Evolutionary conservation across 441 rosid species (phyloP), one percentile per base, ranked within the genome.

Genomic region (Adansonia madagascariensis): DNA sequence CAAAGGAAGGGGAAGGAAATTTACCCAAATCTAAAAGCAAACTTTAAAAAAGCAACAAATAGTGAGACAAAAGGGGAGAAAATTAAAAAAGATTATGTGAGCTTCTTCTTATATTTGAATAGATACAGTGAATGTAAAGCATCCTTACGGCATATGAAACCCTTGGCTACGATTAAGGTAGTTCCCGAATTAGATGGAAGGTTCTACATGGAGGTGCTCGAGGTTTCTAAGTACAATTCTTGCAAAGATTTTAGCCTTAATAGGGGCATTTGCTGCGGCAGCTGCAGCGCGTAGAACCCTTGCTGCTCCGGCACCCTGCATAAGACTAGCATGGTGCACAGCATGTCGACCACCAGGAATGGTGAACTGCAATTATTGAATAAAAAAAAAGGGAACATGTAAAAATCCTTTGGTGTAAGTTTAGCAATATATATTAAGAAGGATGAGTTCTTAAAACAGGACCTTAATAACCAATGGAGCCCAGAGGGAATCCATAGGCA

Each of bases 291-390:
- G 94, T 71, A 95, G 86, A 65, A 90, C 90, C 49, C 99, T 81
- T n/a, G 94, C 89, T 35, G 94, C 97, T 81, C 97, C 98, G 1
- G 84, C 90, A 39, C 77, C 85, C 84, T 94, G 98, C 99, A 94
- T 90, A 11, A 95, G 94, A 78, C 87, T 88, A 6, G 97, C 95
- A 75, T 95, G 99, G 84, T 95, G 99, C 82, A 84, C 67, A 0
- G 98, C 98, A 78, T 95, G 98, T 31, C 98, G 90, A 20, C 98
- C 98, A 61, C 97, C 97, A 0, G 98, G 99, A 80, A 94, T 82
- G 1, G 99, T 92, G 81, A 95, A 94, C 99, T 95, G 91, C 75
- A 83, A 46, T 56, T 35, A 31, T 71, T 56, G 59, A 76, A 44
- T 61, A 69, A 62, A 57, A 68, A 70, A 31, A 24, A 55, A 47